Base-by-base conservation (phyloP, 148 eudicot genomes). In the Persicaria maculosa region DNA sequence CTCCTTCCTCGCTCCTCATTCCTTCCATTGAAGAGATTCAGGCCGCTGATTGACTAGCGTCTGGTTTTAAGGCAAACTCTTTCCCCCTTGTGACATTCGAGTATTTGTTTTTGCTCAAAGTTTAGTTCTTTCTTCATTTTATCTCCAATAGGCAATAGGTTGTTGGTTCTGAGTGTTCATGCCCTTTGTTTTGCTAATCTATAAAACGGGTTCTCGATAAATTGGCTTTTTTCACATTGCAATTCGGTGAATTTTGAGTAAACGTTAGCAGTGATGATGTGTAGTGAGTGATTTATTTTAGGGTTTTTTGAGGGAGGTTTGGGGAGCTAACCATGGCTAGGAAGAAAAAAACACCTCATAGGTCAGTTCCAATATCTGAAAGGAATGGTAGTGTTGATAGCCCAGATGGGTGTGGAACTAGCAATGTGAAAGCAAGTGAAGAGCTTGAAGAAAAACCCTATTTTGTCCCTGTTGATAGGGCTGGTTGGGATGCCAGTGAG, bases 261-360 rank as follows among this genome's bases (percentile, higher is more conserved):
- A 52, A 52, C 17, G 14, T 52, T 52, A n/a, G 14, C n/a, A 15
- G 55, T 52, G 55, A 52, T 3, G 16, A 14, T 52, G 55, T 15
- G 4, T 15, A 15, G 55, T 52, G 55, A 52, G 14, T 52, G 16
- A 9, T 50, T 50, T 50, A 50, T 50, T 31, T 31, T 50, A 50
- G 68, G 68, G 68, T 62, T 62, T 31, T 0, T 62, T 57, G 19
- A 11, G 36, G 65, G 16, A 3, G 1, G 40, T 31, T 31, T 31
- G 40, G 68, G 40, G 68, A 36, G 44, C 44, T 55, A 72, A 81
- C 68, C 54, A 93, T 91, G 98, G 98, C 91, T 58, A 81, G 95
- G 77, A 84, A 80, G 81, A 93, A 93, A 78, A 83, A 85, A 76
- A 78, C 72, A 75, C 97, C 98, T 3, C 83, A 79, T 67, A 80